Evolutionary conservation across 192 early-diverging fungal genomes (phyloP).

Genomic region (Martensiomyces pterosporus): DNA sequence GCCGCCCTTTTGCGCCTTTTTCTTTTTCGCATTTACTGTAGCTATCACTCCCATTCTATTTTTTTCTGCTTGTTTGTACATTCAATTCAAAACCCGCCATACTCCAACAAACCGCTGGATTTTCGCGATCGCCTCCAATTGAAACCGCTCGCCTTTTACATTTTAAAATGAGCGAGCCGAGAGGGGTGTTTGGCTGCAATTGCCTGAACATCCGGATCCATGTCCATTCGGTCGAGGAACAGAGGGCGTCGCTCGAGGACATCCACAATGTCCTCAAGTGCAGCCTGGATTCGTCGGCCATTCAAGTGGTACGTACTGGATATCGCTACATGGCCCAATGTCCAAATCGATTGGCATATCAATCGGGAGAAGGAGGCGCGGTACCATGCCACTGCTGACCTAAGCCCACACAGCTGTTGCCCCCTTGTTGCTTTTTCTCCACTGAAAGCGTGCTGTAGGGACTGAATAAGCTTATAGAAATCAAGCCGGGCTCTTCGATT

Average conservation of each 20-base stretch:
- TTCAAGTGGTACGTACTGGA: constrained; percentile 33
- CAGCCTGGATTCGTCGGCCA: constrained; percentile 20
- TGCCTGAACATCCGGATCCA: constrained; percentile 42
- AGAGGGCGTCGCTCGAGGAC: constrained; percentile 32
- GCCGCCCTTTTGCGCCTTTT: too few species aligned
- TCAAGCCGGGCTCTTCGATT: constrained; percentile 45
- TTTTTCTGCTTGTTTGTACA: too few species aligned
- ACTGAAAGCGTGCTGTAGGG: constrained; percentile 10
- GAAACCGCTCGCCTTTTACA: too few species aligned
- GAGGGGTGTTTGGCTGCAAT: constrained; percentile 16
- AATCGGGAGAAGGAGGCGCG: too few species aligned
- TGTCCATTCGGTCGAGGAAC: constrained; percentile 12
- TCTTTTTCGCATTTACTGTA: too few species aligned
- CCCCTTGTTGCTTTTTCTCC: neutral
- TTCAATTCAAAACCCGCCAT: constrained; percentile 20
- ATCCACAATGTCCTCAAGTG: constrained; percentile 39
- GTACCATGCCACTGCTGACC: too few species aligned
- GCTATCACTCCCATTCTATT: too few species aligned
- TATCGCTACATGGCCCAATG: neutral
- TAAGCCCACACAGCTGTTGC: too few species aligned
- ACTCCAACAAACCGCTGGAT: too few species aligned
- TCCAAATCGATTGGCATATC: neutral
- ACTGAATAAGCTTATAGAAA: constrained; percentile 29
- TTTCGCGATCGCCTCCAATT: too few species aligned
- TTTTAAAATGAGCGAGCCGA: constrained; percentile 10